A percentile compares a stretch with the other conserved stretches of the same genome.
These are phyloP conservation scores for Dissophora globulifera DNA, from an alignment of 192 early-diverging fungal genomes.

Conservation along the genomic window DNA sequence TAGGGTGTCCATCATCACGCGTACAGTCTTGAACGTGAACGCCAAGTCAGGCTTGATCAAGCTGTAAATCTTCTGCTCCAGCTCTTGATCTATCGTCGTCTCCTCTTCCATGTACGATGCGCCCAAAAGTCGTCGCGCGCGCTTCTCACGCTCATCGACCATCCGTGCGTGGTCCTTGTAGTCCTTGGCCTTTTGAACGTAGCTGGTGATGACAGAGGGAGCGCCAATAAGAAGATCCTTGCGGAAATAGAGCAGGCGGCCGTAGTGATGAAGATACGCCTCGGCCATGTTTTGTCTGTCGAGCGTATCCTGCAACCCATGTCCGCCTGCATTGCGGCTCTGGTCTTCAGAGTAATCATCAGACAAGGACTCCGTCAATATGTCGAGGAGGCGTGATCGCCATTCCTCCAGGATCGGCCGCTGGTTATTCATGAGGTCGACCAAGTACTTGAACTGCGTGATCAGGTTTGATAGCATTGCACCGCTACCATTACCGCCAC, in stretches of 20 bases:
- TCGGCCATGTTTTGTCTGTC: background rate
- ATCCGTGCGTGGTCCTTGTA: background rate
- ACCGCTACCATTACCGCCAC: no score
- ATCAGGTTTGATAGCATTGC: background rate
- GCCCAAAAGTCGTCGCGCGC: background rate
- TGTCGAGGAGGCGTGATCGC: background rate
- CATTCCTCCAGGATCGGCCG: background rate
- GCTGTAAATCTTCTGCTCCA: no score
- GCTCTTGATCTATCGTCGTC: background rate
- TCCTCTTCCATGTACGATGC: background rate
- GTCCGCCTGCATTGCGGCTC: no score
- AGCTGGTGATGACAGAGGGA: background rate
- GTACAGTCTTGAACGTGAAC: no score
- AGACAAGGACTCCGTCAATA: background rate
- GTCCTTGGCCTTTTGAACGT: background rate
- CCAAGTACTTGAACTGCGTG: background rate
- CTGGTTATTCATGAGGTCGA: constrained; percentile 3
- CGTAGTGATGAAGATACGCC: background rate
- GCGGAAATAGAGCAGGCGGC: background rate
- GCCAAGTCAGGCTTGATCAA: no score
- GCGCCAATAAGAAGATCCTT: background rate
- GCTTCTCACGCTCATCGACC: background rate
- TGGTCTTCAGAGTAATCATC: background rate
- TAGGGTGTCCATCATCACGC: no score
- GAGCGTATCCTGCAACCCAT: no score